A percentile compares a stretch with the other conserved stretches of the same genome.
Evolutionary conservation across 2,329 filamentous ascomycete genomes (phyloP).

Genomic region (Penicillium sp.): DNA sequence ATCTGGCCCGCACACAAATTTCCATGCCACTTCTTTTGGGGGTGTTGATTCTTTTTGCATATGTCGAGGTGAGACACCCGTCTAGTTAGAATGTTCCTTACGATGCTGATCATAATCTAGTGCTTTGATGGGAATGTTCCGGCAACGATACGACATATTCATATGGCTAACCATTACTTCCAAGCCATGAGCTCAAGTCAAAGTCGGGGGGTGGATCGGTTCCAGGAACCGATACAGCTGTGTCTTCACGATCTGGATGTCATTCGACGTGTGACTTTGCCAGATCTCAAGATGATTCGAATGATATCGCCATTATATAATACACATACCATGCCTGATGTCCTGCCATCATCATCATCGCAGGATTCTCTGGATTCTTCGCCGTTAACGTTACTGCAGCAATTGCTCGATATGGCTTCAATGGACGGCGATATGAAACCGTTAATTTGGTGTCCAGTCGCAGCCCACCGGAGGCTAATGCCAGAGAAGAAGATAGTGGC

Average conservation of each 20-base stretch:
- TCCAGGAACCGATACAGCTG: constrained; percentile 4
- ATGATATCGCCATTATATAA: constrained; percentile 3
- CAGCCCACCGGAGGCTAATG: constrained; percentile 1
- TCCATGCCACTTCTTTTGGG: constrained; percentile 6
- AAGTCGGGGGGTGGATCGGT: neutral
- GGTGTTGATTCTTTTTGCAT: constrained; percentile 9
- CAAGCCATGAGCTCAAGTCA: neutral
- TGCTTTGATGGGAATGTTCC: constrained; percentile 8
- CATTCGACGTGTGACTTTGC: constrained; percentile 12
- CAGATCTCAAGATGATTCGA: constrained; percentile 6
- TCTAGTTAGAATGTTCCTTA: neutral
- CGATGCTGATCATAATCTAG: constrained; percentile 1
- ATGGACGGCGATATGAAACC: constrained; percentile 8
- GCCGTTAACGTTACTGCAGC: constrained; percentile 4
- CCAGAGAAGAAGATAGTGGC: constrained; percentile 4
- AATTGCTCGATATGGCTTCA: constrained; percentile 9
- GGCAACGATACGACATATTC: constrained; percentile 9
- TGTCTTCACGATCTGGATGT: constrained; percentile 13
- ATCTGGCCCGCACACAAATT: neutral
- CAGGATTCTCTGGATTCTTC: neutral
- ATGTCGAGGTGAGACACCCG: constrained; percentile 6
- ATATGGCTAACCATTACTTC: constrained; percentile 7
- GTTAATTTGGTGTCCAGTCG: constrained; percentile 6
- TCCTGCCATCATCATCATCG: constrained; percentile 1
- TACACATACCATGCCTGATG: neutral